A percentile compares a stretch with the other conserved stretches of the same genome.
Conservation (phyloP, 495 filamentous ascomycete genomes). For the Melanomma pulvis-pyrius region DNA sequence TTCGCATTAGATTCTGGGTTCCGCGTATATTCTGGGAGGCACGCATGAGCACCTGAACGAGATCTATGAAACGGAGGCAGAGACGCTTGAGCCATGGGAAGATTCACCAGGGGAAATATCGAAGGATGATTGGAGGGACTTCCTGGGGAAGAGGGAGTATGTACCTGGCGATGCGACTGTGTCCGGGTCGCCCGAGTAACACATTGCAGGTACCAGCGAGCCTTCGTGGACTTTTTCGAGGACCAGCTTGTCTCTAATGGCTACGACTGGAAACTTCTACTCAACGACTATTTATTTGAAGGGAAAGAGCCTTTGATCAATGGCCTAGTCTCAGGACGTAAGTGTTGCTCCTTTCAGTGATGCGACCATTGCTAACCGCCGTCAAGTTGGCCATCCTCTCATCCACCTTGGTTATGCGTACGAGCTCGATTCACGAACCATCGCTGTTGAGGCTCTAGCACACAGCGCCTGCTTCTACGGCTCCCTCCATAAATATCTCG, state of each 20-base stretch:
- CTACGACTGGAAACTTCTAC: constrained; percentile 82
- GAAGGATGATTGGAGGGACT: constrained; percentile 81
- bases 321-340: constrained; percentile 75
- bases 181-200: not conserved
- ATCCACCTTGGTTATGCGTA: constrained; percentile 90
- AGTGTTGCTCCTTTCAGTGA: constrained; percentile 42
- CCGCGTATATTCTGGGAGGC: constrained; percentile 82
- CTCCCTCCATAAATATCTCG: constrained; percentile 75
- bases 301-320: constrained; percentile 79
- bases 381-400: constrained; percentile 77
- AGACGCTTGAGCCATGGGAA: constrained; percentile 75
- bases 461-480: constrained; percentile 72
- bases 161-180: constrained; percentile 13
- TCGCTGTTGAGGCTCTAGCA: constrained; percentile 82
- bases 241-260: constrained; percentile 73
- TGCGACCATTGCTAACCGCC: constrained; percentile 5
- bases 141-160: constrained; percentile 68
- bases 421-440: constrained; percentile 74
- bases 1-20: constrained; percentile 63
- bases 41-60: constrained; percentile 68
- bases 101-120: constrained; percentile 83
- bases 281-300: constrained; percentile 73
- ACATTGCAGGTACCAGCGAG: constrained; percentile 73
- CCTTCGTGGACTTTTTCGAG: constrained; percentile 90
- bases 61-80: constrained; percentile 76